phyloP scores from a whole-genome alignment of 1,284 basidiomycete species.

The Tilletia indica region DNA sequence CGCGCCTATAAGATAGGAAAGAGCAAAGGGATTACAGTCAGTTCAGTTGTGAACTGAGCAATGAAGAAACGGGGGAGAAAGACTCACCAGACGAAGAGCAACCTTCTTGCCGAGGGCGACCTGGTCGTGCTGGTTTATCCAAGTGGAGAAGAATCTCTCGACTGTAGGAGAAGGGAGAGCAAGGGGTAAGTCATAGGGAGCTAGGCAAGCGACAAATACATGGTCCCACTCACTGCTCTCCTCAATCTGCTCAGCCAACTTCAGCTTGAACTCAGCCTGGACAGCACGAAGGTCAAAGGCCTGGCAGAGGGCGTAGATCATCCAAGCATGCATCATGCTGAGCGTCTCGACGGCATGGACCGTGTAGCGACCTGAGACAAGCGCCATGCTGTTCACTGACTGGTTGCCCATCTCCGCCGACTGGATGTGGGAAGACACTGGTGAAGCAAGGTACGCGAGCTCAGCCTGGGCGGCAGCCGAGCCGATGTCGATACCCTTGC shows the following conservation, averaged over 20 bases:
- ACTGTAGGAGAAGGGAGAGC: constrained; percentile 23
- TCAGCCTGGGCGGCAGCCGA: constrained; percentile 59
- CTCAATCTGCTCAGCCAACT: constrained; percentile 33
- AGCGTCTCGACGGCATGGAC: constrained; percentile 41
- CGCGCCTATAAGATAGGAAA: constrained; percentile 18
- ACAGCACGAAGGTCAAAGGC: constrained; percentile 48
- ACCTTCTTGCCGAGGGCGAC: constrained; percentile 31
- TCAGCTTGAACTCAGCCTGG: constrained; percentile 33
- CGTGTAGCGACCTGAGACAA: constrained; percentile 43
- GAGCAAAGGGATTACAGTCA: neutral
- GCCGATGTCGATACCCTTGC: constrained; percentile 81
- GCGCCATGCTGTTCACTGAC: constrained; percentile 41
- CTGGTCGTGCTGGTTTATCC: constrained; percentile 42
- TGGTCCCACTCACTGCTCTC: constrained; percentile 1
- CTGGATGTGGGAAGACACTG: constrained; percentile 79
- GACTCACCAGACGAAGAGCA: constrained; percentile 29
- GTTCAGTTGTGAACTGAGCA: neutral
- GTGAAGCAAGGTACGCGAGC: constrained; percentile 76
- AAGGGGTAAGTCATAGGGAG: neutral
- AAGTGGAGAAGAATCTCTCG: constrained; percentile 37
- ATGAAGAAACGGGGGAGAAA: neutral
- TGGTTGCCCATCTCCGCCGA: constrained; percentile 48
- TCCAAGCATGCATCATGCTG: constrained; percentile 46
- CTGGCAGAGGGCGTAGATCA: constrained; percentile 47
- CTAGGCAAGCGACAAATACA: too few species aligned